These are phyloP conservation scores for Suillus subaureus DNA, from an alignment of 768 basidiomycete species.

Conservation along the genomic window DNA sequence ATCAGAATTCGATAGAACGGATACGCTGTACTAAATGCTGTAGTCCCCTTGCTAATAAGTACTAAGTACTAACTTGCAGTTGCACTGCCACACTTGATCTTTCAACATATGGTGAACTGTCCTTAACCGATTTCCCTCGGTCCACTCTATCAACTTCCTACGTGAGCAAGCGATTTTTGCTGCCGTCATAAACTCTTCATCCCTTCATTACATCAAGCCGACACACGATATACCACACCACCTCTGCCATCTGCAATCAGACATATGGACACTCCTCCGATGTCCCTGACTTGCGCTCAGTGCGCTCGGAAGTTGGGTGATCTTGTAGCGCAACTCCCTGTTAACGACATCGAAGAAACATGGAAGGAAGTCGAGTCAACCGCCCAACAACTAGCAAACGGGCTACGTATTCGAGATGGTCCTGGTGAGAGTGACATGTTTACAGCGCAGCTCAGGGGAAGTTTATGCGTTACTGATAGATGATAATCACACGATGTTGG, in stretches of 20 bases:
- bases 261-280: slow-evolving; percentile 23
- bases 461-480: slow-evolving; percentile 42
- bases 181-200: not conserved
- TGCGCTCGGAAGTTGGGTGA: slow-evolving; percentile 35
- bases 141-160: slow-evolving; percentile 8
- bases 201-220: not conserved
- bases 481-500: slow-evolving; percentile 72
- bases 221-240: not conserved
- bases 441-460: not conserved
- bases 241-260: not conserved
- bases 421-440: slow-evolving; percentile 42
- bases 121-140: slow-evolving; percentile 2
- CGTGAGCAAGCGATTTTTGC: not conserved
- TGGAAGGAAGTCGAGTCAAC: slow-evolving; percentile 58
- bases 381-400: slow-evolving; percentile 62
- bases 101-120: slow-evolving; percentile 1
- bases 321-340: slow-evolving; percentile 35
- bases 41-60: not conserved
- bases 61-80: not conserved
- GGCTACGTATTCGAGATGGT: slow-evolving; percentile 57
- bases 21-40: not conserved
- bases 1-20: not conserved
- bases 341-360: slow-evolving; percentile 31
- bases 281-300: slow-evolving; percentile 25
- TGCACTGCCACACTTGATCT: slow-evolving; percentile 3